Evolutionary conservation across 768 basidiomycete species (phyloP).

Genomic region (Leucogyrophana mollusca): DNA sequence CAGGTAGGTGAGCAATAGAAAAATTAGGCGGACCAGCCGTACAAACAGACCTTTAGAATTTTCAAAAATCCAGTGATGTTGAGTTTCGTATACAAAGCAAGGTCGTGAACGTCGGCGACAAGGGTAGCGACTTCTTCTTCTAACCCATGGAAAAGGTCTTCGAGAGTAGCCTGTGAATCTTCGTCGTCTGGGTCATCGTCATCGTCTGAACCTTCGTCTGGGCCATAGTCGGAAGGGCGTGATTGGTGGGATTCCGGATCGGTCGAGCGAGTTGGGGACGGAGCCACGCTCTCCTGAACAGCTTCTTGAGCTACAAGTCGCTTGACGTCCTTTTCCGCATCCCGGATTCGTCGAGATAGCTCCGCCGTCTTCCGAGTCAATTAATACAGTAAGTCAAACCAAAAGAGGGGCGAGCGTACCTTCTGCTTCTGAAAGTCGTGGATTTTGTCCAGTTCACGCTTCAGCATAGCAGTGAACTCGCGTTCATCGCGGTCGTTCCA

Average conservation of each 20-base stretch:
- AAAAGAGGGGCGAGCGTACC: conserved; percentile 39
- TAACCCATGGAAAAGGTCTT: conserved; percentile 81
- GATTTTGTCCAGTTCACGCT: conserved; percentile 89
- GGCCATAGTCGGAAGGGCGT: conserved; percentile 41
- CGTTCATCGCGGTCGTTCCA: conserved; percentile 84
- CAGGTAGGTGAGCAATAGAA: conserved; percentile 4
- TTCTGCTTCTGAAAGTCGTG: conserved; percentile 91
- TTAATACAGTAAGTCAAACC: background rate
- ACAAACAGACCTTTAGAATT: conserved; percentile 75
- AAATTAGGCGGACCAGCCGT: conserved; percentile 3
- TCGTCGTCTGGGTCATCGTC: conserved; percentile 44
- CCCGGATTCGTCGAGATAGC: conserved; percentile 74
- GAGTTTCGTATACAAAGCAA: conserved; percentile 92
- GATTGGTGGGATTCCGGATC: conserved; percentile 60
- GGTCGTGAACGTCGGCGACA: conserved; percentile 89
- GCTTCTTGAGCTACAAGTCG: conserved; percentile 66
- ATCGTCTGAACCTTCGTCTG: conserved; percentile 71
- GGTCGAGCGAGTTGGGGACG: conserved; percentile 20
- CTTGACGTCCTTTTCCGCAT: conserved; percentile 80
- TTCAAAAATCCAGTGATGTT: conserved; percentile 99
- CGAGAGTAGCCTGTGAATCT: conserved; percentile 71
- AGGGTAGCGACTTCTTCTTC: conserved; percentile 95
- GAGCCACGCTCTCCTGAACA: conserved; percentile 20
- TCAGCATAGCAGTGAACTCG: conserved; percentile 77
- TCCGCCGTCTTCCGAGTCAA: conserved; percentile 62